Percentiles rank a stretch among this genome's conserved stretches.
Conservation (phyloP, 371 early-diverging fungal species). For the Rhizopus arrhizus region DNA sequence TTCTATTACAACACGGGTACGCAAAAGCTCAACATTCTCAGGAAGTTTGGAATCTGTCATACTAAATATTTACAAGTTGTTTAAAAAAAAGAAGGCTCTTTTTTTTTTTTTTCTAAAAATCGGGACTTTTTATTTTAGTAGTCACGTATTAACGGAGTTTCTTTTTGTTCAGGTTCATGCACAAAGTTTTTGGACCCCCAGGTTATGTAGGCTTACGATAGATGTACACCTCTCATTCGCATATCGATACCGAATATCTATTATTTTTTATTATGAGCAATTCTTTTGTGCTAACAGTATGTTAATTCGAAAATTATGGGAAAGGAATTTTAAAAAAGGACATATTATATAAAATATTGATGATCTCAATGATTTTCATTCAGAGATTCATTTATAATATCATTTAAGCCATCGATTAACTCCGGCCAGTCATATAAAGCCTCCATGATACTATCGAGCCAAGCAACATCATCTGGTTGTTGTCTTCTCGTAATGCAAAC, state of each 20-base stretch:
- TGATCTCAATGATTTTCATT: not conserved
- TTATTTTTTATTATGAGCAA: no score
- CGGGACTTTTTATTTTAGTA: no score
- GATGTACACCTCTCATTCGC: no score
- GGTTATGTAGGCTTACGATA: no score
- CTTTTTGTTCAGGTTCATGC: no score
- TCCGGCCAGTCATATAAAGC: slow-evolving; percentile 45
- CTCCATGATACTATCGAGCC: slow-evolving; percentile 36
- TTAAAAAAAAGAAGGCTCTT: not conserved
- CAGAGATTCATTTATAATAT: slow-evolving; percentile 26
- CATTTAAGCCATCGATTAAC: slow-evolving; percentile 37
- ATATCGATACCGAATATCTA: no score
- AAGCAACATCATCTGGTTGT: slow-evolving; percentile 46
- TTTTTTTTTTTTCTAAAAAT: not conserved
- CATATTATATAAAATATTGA: no score
- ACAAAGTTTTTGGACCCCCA: no score
- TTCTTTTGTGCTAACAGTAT: no score
- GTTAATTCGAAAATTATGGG: no score
- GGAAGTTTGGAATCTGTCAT: slow-evolving; percentile 26
- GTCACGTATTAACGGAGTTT: no score
- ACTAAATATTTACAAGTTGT: not conserved
- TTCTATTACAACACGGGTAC: slow-evolving; percentile 61
- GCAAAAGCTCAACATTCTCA: slow-evolving; percentile 31
- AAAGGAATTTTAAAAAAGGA: no score
- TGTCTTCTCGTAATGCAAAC: slow-evolving; percentile 35